Evolutionary conservation across 1,284 basidiomycete genomes (phyloP).

Genomic region (Boletus smithii): DNA sequence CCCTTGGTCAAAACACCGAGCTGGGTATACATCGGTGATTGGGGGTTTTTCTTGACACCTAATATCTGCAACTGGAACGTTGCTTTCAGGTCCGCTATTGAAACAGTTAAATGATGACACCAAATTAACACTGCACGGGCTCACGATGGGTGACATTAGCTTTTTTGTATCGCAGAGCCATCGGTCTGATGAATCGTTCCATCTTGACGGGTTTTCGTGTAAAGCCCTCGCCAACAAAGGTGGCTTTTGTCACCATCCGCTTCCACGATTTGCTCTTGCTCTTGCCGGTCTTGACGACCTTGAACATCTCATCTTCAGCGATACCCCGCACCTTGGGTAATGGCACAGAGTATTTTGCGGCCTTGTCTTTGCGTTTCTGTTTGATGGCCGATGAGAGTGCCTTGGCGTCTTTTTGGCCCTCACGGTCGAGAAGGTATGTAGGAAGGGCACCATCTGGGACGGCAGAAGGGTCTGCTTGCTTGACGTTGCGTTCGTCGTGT

Average conservation of each 20-base stretch:
- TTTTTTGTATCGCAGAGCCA: slow-evolving; percentile 97
- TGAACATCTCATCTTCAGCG: slow-evolving; percentile 99
- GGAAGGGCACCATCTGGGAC: slow-evolving; percentile 88
- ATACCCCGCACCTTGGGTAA: slow-evolving; percentile 97
- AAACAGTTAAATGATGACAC: slow-evolving; percentile 7
- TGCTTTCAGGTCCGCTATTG: slow-evolving; percentile 88
- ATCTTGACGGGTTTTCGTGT: slow-evolving; percentile 99
- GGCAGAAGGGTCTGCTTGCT: slow-evolving; percentile 81
- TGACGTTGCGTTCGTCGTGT: slow-evolving; percentile 98
- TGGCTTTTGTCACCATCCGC: slow-evolving; percentile 99
- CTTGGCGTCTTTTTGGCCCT: slow-evolving; percentile 97
- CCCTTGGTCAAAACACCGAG: slow-evolving; percentile 98
- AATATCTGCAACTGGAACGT: slow-evolving; percentile 99
- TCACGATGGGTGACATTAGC: slow-evolving; percentile 98
- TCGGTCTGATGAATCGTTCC: slow-evolving; percentile 97
- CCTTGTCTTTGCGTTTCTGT: slow-evolving; percentile 98
- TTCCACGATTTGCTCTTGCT: slow-evolving; percentile 98
- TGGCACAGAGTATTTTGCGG: slow-evolving; percentile 96
- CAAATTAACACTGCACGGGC: slow-evolving; percentile 33
- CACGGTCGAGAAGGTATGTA: slow-evolving; percentile 94
- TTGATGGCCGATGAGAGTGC: slow-evolving; percentile 97
- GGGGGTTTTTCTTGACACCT: slow-evolving; percentile 99
- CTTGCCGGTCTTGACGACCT: slow-evolving; percentile 98
- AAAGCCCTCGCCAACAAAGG: slow-evolving; percentile 97
- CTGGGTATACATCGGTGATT: slow-evolving; percentile 95